Conservation (phyloP, 805 yeast genomes). For the Cyberlindnera nakhonratchasimensis region DNA sequence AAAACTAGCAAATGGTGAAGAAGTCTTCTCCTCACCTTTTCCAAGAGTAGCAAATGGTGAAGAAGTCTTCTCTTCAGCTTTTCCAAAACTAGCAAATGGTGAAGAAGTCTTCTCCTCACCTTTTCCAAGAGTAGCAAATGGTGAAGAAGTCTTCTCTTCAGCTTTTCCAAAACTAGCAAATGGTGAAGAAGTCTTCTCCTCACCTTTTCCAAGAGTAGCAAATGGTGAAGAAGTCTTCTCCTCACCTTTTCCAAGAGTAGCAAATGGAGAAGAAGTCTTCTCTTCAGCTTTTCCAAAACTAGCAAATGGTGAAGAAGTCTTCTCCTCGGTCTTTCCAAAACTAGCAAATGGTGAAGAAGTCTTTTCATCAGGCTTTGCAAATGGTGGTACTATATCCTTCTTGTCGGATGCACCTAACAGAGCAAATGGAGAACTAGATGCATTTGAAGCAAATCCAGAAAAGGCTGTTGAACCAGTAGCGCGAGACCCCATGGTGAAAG, state of each 20-base stretch:
- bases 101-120: no score
- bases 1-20: constrained; percentile 1
- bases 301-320: constrained; percentile 2
- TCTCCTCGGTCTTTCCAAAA: constrained; percentile 14
- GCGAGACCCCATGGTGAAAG: constrained; percentile 15
- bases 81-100: no score
- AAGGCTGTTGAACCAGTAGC: constrained; percentile 4
- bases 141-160: constrained; percentile 2
- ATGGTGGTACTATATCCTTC: constrained; percentile 8
- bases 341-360: constrained; percentile 27
- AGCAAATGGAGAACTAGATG: constrained; percentile 13
- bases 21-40: no score
- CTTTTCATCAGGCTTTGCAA: constrained; percentile 10
- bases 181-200: background rate
- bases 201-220: background rate
- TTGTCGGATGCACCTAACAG: background rate
- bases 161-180: constrained; percentile 5
- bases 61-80: constrained; percentile 11
- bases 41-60: constrained; percentile 28
- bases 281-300: background rate
- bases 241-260: constrained; percentile 13
- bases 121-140: constrained; percentile 13
- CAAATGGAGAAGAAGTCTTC: constrained; percentile 13
- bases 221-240: constrained; percentile 1
- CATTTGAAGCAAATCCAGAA: background rate